phyloP scores from a whole-genome alignment of 2,329 filamentous ascomycete genomes.

The Cercospora beticola region DNA sequence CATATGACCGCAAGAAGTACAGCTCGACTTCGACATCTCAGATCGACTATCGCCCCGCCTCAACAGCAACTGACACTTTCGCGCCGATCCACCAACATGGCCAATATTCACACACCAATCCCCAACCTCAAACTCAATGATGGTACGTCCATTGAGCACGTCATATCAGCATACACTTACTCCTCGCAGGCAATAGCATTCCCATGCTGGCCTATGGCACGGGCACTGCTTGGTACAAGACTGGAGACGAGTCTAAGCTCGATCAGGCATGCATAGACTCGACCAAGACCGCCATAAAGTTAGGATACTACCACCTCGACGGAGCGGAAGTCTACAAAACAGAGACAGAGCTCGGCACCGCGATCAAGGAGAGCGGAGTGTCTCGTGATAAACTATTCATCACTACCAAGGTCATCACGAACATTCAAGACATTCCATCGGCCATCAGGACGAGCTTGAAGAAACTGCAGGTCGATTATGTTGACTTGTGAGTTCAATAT shows the following conservation, averaged over 20 bases:
- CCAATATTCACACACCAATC: conserved; percentile 44
- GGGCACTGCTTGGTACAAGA: conserved; percentile 66
- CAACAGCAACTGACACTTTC: background rate
- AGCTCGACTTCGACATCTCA: background rate
- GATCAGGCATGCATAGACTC: conserved; percentile 59
- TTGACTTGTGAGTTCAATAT: conserved; percentile 53
- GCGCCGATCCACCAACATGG: conserved; percentile 23
- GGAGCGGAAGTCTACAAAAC: conserved; percentile 65
- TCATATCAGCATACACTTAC: background rate
- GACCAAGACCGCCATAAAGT: conserved; percentile 62
- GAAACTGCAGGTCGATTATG: conserved; percentile 61
- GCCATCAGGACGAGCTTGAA: conserved; percentile 58
- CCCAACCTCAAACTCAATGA: conserved; percentile 68
- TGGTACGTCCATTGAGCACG: conserved; percentile 36
- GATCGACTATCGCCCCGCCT: background rate
- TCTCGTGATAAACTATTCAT: conserved; percentile 50
- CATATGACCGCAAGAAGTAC: background rate
- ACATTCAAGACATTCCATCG: conserved; percentile 55
- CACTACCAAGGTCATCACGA: conserved; percentile 58
- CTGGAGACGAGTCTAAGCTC: conserved; percentile 49
- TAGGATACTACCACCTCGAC: conserved; percentile 73
- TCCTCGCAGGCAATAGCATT: conserved; percentile 56
- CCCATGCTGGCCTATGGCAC: conserved; percentile 72
- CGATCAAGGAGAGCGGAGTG: conserved; percentile 46
- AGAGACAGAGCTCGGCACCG: conserved; percentile 50